A percentile compares a stretch with the other conserved stretches of the same genome.
These are phyloP conservation scores for Lojkania enalia DNA, from an alignment of 2,329 filamentous ascomycete genomes.

Conservation along the genomic window DNA sequence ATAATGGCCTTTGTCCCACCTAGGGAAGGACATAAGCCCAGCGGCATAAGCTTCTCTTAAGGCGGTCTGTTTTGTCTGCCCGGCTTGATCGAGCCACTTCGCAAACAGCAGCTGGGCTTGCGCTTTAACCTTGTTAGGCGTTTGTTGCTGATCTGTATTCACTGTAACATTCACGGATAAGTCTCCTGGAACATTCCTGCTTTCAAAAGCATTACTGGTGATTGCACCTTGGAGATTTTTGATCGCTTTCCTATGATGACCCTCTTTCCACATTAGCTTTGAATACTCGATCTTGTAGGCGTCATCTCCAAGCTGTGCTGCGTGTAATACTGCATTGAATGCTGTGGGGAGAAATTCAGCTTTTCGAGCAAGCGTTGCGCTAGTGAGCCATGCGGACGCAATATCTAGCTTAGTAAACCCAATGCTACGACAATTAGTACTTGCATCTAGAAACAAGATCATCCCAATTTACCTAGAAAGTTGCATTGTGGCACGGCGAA, in stretches of 20 bases:
- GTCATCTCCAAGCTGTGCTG: conserved; percentile 79
- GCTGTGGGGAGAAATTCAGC: conserved; percentile 81
- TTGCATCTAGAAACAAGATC: conserved; percentile 1
- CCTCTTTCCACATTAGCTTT: conserved; percentile 88
- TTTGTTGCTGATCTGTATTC: conserved; percentile 40
- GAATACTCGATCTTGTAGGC: conserved; percentile 94
- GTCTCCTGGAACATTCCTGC: conserved; percentile 40
- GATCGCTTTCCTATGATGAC: conserved; percentile 92
- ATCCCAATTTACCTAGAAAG: conserved; percentile 63
- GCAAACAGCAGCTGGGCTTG: conserved; percentile 86
- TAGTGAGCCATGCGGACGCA: conserved; percentile 82
- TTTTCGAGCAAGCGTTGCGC: conserved; percentile 83
- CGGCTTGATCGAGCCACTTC: conserved; percentile 95
- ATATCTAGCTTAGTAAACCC: conserved; percentile 72
- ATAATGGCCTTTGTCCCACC: conserved; percentile 97
- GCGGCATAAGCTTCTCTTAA: conserved; percentile 75
- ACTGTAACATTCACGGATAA: conserved; percentile 27
- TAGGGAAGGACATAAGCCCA: conserved; percentile 68
- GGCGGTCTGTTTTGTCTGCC: conserved; percentile 82
- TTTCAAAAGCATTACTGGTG: conserved; percentile 72
- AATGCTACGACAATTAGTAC: conserved; percentile 38
- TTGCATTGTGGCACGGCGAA: conserved; percentile 86
- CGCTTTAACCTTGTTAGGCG: conserved; percentile 66
- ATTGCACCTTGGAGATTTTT: conserved; percentile 88
- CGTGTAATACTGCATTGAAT: conserved; percentile 91